A percentile compares a stretch with the other conserved stretches of the same genome.
Conservation (phyloP, 768 basidiomycete species). For the Neoboletus brunneissimus region DNA sequence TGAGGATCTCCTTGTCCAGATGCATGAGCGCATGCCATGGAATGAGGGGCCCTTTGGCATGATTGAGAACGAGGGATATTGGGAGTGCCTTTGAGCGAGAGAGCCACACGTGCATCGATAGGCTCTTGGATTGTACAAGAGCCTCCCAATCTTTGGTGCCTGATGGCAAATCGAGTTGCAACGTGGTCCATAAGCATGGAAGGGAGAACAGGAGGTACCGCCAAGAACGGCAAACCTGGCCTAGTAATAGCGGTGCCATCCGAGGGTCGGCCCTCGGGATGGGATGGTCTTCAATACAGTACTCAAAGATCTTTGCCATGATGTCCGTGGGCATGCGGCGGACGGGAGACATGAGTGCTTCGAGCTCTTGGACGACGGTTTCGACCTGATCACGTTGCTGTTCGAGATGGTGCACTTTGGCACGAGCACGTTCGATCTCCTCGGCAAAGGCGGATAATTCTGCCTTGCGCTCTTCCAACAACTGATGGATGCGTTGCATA, state of each 20-base stretch:
- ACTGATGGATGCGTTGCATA: slow-evolving; percentile 7
- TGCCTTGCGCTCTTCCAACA: slow-evolving; percentile 18
- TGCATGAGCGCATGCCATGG: slow-evolving; percentile 28
- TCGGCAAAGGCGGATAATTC: slow-evolving; percentile 13
- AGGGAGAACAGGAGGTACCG: slow-evolving; percentile 30
- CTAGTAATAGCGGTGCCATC: slow-evolving; percentile 24
- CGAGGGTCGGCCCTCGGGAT: slow-evolving; percentile 10
- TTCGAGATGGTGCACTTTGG: slow-evolving; percentile 20
- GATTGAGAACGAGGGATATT: slow-evolving; percentile 24
- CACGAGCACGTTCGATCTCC: slow-evolving; percentile 24
- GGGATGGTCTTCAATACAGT: slow-evolving; percentile 15
- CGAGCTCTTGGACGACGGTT: slow-evolving; percentile 22
- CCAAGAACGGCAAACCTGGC: slow-evolving; percentile 33
- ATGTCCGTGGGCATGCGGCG: slow-evolving; percentile 34
- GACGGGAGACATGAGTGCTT: slow-evolving; percentile 28
- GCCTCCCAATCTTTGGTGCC: slow-evolving; percentile 22
- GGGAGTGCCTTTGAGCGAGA: slow-evolving; percentile 31
- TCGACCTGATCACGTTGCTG: slow-evolving; percentile 3
- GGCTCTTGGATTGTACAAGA: slow-evolving; percentile 24
- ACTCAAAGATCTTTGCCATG: slow-evolving; percentile 27
- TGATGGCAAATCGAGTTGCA: slow-evolving; percentile 26
- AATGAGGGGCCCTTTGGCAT: slow-evolving; percentile 21
- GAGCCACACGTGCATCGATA: slow-evolving; percentile 31
- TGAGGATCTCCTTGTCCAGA: slow-evolving; percentile 30
- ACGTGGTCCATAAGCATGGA: slow-evolving; percentile 22